Base-by-base conservation (phyloP, 805 yeast species). In the Cyberlindnera bimundalis region DNA sequence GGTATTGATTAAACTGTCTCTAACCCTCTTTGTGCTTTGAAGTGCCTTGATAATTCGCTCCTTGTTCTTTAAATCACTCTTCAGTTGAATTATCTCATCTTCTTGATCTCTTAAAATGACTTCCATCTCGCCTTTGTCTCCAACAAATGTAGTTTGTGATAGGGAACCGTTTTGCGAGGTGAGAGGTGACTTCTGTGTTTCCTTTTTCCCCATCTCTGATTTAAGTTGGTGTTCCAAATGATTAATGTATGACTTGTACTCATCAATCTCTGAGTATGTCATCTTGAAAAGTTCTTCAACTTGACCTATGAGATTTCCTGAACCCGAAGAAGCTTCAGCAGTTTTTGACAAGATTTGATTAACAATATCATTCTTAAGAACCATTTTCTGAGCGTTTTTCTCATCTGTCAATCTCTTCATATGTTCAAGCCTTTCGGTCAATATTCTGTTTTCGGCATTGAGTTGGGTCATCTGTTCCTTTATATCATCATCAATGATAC, bases 1-100 rank as follows among this genome's bases (percentile, higher is more conserved):
- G 0, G 59, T 52, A 16, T 37, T 43, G 10, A 47, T 45, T 27
- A 57, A 45, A 21, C 61, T 49, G 17, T 64, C 77, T 25, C 90
- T 71, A 25, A 83, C 70, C 52, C 79, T 72, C 26, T 78, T 71
- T 3, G 86, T 76, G 33, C 83, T 77, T 26, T 81, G 77, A 41
- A 88, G 65, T 2, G 91, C 88, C 45, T 74, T 77, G 43, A 89
- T 84, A 48, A 89, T 81, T 33, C 80, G 79, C 51, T 88, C 95
- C 59, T 88, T 89, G 47, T 84, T 85, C 33, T 74, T 71, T 28
- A 85, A 54, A 32, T 74, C 69, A 36, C 77, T 81, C 51, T 74
- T 73, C 49, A 90, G 66, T 37, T 80, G 87, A 34, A 63, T 52
- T 12, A 89, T 76, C 53, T 84, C 91, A 35, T 79, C 86, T 42